phyloP scores from a whole-genome alignment of 768 basidiomycete species.

The Cystobasidium ongulense region DNA sequence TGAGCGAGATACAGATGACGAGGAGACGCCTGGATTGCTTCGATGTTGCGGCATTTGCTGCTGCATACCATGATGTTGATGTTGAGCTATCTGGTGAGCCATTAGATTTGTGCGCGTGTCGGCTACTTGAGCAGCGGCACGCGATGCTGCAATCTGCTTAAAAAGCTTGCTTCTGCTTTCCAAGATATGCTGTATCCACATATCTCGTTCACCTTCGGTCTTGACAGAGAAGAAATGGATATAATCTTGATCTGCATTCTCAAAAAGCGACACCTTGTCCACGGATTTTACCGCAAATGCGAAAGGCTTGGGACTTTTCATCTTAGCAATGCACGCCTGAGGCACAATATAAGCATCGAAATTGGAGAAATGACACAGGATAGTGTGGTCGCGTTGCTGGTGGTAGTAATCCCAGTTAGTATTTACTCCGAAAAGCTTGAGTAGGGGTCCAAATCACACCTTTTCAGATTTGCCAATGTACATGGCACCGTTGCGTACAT shows the following conservation, averaged over 20 bases:
- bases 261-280: constrained; percentile 75
- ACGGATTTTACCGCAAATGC: constrained; percentile 82
- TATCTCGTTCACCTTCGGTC: constrained; percentile 57
- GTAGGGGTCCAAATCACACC: no score
- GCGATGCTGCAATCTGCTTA: constrained; percentile 43
- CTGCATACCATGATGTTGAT: not conserved
- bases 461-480: constrained; percentile 84
- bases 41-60: constrained; percentile 31
- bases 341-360: constrained; percentile 81
- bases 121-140: not conserved
- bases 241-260: constrained; percentile 71
- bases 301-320: constrained; percentile 75
- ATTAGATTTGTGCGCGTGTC: not conserved
- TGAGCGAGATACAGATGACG: not conserved
- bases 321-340: constrained; percentile 48
- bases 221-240: constrained; percentile 74
- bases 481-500: constrained; percentile 72
- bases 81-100: not conserved
- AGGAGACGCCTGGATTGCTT: not conserved
- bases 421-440: not conserved
- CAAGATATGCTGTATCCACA: constrained; percentile 72
- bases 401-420: not conserved
- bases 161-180: constrained; percentile 59
- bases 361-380: constrained; percentile 74
- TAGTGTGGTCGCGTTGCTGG: constrained; percentile 54